phyloP scores from a whole-genome alignment of 495 filamentous ascomycete genomes.

The Cercophora newfieldiana region DNA sequence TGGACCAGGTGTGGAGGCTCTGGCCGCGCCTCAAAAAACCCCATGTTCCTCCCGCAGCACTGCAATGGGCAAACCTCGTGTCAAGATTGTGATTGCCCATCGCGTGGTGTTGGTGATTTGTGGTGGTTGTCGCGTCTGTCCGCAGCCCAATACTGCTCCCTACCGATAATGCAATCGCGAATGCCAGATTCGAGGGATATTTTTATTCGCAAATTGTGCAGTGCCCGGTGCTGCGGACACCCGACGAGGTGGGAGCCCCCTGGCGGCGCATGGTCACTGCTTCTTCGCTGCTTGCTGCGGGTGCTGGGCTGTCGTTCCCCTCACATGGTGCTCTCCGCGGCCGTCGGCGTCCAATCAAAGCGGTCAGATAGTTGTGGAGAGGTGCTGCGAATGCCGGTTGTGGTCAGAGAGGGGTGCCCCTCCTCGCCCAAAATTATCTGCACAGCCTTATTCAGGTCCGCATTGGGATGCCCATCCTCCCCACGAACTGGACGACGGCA shows the following conservation, averaged over 20 bases:
- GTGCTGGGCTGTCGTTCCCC: background rate
- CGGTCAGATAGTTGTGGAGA: conserved; percentile 4
- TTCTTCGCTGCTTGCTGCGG: conserved; percentile 5
- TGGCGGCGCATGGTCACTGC: conserved; percentile 1
- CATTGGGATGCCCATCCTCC: conserved; percentile 27
- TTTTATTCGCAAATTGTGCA: conserved; percentile 35
- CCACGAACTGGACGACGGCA: conserved; percentile 10
- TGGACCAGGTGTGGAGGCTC: conserved; percentile 31
- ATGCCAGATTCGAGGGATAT: conserved; percentile 30
- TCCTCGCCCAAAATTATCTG: conserved; percentile 30
- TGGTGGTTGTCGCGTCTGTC: conserved; percentile 6
- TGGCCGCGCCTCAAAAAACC: conserved; percentile 5
- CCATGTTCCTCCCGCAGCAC: background rate
- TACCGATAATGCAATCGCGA: conserved; percentile 1
- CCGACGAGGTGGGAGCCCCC: conserved; percentile 26
- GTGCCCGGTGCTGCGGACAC: conserved; percentile 30
- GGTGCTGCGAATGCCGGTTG: conserved; percentile 18
- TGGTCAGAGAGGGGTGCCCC: conserved; percentile 10
- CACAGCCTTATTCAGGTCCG: conserved; percentile 34
- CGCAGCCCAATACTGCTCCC: background rate
- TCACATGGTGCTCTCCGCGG: background rate
- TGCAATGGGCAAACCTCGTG: background rate
- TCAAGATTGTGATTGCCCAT: background rate
- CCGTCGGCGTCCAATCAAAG: conserved; percentile 26
- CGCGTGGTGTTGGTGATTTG: background rate